Base-by-base conservation (phyloP, 139 green algal genomes). In the Auxenochlorella protothecoides region DNA sequence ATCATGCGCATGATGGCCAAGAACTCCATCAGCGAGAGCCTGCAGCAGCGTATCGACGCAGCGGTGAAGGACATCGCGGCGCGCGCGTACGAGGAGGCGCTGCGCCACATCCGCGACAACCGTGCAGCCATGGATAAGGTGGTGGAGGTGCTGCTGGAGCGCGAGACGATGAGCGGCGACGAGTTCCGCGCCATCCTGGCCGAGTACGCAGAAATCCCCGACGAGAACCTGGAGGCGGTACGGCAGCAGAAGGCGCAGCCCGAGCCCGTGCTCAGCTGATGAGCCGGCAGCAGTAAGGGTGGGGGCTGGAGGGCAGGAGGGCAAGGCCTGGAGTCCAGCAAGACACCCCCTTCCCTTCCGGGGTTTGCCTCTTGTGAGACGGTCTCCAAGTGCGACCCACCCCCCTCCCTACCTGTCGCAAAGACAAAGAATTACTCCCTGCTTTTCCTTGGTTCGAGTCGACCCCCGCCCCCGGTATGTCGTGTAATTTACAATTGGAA, bases 1-100 rank as follows among this genome's bases (percentile, higher is more conserved):
- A 93, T 98, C 81, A 98, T 98, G 94, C 85, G 94, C 74, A 98
- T 98, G 95, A 96, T 99, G 92, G 89, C 91, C 6, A 81, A 89
- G 68, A 99, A 99, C 89, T 88, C 74, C 72, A 96, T 97, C 87
- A 91, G 77, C 67, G 95, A 99, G 89, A 92, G 89, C 76, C 88
- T 99, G 78, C 92, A 96, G 79, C 72, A 84, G 69, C 85, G 88
- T 67, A 99, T 99, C 68, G 95, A 99, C 75, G 66, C 76, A 12
- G 83, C 85, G 13, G 92, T 98, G 8, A 93, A 92, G 78, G 81
- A 87, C 73, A 91, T 97, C 74, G 87, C 92, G 2, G 78, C 78
- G 52, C 79, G 96, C 65, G 91, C 88, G 4, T 92, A 91, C 69
- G 76, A 82, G 72, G 60, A 83, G 27, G 91, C 92, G 4, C 79